Conservation (phyloP, 306 rosid species). For the Aeschynomene evenia region DNA sequence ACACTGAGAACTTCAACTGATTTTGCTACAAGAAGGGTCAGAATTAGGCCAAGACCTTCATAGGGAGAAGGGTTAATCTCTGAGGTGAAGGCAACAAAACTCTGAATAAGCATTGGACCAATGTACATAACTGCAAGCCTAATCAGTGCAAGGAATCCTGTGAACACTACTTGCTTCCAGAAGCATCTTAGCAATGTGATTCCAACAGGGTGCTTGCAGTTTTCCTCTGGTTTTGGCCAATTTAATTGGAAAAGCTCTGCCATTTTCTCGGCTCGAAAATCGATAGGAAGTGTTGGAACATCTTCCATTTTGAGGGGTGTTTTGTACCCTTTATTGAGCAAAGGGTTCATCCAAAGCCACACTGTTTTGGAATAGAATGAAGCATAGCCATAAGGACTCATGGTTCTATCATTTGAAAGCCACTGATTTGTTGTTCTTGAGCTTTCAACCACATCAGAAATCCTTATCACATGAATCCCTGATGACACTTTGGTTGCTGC, state of each 20-base stretch:
- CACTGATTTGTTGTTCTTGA: background rate
- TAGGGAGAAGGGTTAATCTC: conserved; percentile 45
- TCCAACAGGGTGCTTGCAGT: conserved; percentile 62
- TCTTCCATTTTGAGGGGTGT: conserved; percentile 40
- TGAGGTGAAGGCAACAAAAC: conserved; percentile 65
- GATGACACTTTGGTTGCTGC: conserved; percentile 29
- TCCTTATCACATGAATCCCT: conserved; percentile 39
- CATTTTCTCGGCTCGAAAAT: conserved; percentile 42
- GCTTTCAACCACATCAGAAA: conserved; percentile 16
- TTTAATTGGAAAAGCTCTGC: conserved; percentile 51
- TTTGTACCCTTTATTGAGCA: conserved; percentile 37
- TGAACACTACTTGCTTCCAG: conserved; percentile 66
- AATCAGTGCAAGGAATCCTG: conserved; percentile 60
- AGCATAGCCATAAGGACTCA: conserved; percentile 40
- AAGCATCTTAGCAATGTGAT: conserved; percentile 65
- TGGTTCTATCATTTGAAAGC: conserved; percentile 16
- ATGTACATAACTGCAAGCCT: conserved; percentile 60
- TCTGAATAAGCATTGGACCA: conserved; percentile 71
- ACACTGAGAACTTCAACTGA: conserved; percentile 57
- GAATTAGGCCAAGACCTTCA: conserved; percentile 66
- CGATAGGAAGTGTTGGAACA: conserved; percentile 43
- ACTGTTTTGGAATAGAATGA: conserved; percentile 33
- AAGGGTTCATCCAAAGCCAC: conserved; percentile 52
- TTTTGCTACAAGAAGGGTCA: conserved; percentile 59
- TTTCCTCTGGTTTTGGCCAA: conserved; percentile 78